phyloP scores from a whole-genome alignment of 1,284 basidiomycete genomes.

The Trametes versicolor region DNA sequence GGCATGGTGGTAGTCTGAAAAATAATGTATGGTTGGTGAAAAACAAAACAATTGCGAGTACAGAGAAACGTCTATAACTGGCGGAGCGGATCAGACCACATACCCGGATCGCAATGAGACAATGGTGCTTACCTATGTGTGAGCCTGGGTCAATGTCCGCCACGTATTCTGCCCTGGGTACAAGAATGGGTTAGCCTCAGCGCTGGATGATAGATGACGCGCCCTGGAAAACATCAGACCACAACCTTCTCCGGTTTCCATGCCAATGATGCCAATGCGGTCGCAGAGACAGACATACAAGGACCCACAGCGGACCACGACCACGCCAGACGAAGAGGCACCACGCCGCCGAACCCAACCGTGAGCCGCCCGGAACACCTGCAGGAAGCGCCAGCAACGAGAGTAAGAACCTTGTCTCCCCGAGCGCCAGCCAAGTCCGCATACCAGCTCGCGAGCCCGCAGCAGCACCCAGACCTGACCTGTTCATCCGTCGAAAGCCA shows the following conservation, averaged over 20 bases:
- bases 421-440: conserved; percentile 15
- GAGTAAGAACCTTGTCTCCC: conserved; percentile 13
- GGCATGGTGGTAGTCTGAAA: background rate
- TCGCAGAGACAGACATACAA: conserved; percentile 7
- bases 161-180: background rate
- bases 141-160: no score
- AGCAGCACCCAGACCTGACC: background rate
- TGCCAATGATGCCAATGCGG: background rate
- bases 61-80: background rate
- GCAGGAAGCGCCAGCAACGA: background rate
- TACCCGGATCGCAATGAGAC: background rate
- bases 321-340: background rate
- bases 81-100: background rate
- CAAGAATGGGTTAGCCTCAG: conserved; percentile 5
- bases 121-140: background rate
- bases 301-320: conserved; percentile 16
- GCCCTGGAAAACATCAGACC: conserved; percentile 9
- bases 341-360: background rate
- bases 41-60: background rate
- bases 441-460: conserved; percentile 17
- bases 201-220: background rate
- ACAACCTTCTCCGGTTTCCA: conserved; percentile 10
- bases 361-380: background rate
- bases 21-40: background rate
- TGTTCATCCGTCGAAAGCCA: conserved; percentile 14